Evolutionary conservation across 169 alveolate species (phyloP).

Genomic region (Plasmodium gallinaceum): DNA sequence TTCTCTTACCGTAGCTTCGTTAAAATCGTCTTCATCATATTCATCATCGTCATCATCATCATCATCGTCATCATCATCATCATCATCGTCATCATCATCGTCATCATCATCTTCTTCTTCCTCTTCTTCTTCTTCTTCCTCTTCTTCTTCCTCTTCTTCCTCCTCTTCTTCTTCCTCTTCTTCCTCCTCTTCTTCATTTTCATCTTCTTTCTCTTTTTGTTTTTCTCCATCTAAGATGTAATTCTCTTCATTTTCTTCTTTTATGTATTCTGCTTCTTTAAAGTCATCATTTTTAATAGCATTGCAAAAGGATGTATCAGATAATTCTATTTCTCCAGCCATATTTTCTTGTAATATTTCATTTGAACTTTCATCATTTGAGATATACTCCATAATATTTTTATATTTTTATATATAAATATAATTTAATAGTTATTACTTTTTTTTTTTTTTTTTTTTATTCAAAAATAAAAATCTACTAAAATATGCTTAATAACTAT

Average conservation of each 20-base stretch:
- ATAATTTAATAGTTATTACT: not conserved
- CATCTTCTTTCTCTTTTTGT: not conserved
- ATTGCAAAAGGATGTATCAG: not conserved
- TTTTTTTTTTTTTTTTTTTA: not conserved
- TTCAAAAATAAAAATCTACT: not conserved
- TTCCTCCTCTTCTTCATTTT: slow-evolving; percentile 30
- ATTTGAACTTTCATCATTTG: slow-evolving; percentile 40
- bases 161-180: slow-evolving; percentile 55
- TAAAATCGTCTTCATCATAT: slow-evolving; percentile 74
- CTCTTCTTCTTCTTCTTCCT: slow-evolving; percentile 55
- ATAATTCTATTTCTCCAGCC: slow-evolving; percentile 26
- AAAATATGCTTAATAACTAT: too few relatives aligned
- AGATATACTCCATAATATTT: slow-evolving; percentile 33
- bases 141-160: slow-evolving; percentile 63
- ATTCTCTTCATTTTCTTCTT: not conserved
- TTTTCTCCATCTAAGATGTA: not conserved
- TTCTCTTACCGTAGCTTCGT: slow-evolving; percentile 61
- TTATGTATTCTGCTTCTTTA: not conserved
- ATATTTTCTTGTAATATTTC: slow-evolving; percentile 26
- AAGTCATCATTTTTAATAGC: not conserved
- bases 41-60: slow-evolving; percentile 70
- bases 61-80: slow-evolving; percentile 62
- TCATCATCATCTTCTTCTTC: slow-evolving; percentile 51
- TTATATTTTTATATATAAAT: not conserved
- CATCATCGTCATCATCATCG: slow-evolving; percentile 59